Base-by-base conservation (phyloP, 2,329 filamentous ascomycete genomes). In the Phaeosphaeriaceae sp. region DNA sequence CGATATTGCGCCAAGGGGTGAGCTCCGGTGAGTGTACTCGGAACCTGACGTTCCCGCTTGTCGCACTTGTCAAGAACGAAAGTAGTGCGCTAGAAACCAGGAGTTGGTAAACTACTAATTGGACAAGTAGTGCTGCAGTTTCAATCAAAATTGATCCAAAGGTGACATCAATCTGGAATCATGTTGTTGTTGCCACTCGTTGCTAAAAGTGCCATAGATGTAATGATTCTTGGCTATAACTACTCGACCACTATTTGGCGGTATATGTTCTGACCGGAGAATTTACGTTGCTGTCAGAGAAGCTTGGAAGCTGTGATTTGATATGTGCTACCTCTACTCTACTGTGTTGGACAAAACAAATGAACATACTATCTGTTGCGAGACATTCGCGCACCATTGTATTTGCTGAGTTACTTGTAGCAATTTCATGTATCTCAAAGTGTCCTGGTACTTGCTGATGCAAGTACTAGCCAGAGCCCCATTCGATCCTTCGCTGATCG, bases 401-500 rank as follows among this genome's bases (percentile, higher is more conserved):
- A 40, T 15, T 1, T 40, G 3, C 15, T 17, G 35, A n/a, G 15
- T 3, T 7, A n/a, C 35, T 40, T n/a, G 15, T 17, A 6, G 4
- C 6, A n/a, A n/a, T n/a, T n/a, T n/a, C n/a, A n/a, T n/a, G 35
- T 40, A 40, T 40, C 15, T 2, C n/a, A 3, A 40, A n/a, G 35
- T 40, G 46, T 15, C 51, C 51, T 46, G 10, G 24, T 11, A 46
- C 32, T 35, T 57, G 49, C 49, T 57, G 49, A 53, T 17, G 32
- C 23, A 6, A 17, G n/a, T 40, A n/a, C 15, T 40, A 17, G 35
- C 35, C 8, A 13, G 15, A 4, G n/a, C 8, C 35, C 35, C 30
- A 11, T 35, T 35, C 3, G 13, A 35, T 35, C 30, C 35, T 40
- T n/a, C 35, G 43, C 43, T 22, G 23, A 11, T 40, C 32, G 55